Conservation (phyloP, 805 yeast genomes). For the Dipodascus albidus region DNA sequence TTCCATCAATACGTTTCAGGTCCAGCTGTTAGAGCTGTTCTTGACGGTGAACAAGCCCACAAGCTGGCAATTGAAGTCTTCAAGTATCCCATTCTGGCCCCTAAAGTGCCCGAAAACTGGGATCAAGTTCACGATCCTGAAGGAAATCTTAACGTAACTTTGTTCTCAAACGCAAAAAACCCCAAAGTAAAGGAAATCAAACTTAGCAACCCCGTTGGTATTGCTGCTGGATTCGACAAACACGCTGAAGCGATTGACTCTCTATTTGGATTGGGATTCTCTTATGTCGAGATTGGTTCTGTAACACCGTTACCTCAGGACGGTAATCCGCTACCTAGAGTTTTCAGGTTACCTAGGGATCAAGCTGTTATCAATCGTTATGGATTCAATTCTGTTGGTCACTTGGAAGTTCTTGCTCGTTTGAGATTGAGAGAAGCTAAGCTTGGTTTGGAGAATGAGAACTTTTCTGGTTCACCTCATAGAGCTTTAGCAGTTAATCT, state of each 20-base stretch:
- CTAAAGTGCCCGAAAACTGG: conserved; percentile 19
- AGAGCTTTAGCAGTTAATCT: conserved; percentile 71
- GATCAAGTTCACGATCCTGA: conserved; percentile 22
- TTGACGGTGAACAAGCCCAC: conserved; percentile 86
- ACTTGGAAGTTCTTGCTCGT: conserved; percentile 57
- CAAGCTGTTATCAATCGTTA: conserved; percentile 89
- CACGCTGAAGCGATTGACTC: conserved; percentile 86
- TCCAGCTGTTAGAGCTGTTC: conserved; percentile 56
- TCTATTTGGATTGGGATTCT: conserved; percentile 65
- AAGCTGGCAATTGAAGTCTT: conserved; percentile 56
- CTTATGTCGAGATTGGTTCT: conserved; percentile 87
- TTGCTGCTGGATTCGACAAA: conserved; percentile 95
- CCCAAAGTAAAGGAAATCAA: conserved; percentile 22
- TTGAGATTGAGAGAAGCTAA: conserved; percentile 51
- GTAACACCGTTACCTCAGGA: conserved; percentile 89
- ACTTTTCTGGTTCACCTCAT: conserved; percentile 45
- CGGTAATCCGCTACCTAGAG: conserved; percentile 89
- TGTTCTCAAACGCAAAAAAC: conserved; percentile 16
- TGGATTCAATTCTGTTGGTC: conserved; percentile 91
- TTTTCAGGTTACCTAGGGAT: conserved; percentile 75
- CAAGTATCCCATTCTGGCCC: conserved; percentile 33
- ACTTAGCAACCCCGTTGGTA: conserved; percentile 70
- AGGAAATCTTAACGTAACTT: conserved; percentile 17
- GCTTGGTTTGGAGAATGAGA: conserved; percentile 16
- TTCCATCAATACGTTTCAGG: conserved; percentile 71